phyloP scores from a whole-genome alignment of 2,329 filamentous ascomycete genomes.

The Pezicula carpinea region DNA sequence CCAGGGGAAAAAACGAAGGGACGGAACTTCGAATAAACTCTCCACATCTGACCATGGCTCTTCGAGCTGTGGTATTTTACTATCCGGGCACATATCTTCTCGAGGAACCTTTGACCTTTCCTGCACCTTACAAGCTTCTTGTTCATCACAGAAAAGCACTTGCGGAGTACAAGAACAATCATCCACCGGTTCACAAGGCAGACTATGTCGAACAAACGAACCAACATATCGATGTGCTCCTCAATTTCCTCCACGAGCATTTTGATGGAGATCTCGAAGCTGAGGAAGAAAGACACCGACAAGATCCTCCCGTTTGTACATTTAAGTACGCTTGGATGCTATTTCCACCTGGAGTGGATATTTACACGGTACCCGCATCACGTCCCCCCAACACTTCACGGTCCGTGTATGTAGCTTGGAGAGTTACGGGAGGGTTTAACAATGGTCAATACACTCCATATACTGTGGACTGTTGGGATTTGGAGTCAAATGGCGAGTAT shows the following conservation, averaged over 20 bases:
- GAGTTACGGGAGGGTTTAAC: too few species aligned
- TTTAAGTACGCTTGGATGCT: slow-evolving; percentile 13
- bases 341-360: slow-evolving; percentile 11
- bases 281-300: slow-evolving; percentile 7
- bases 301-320: slow-evolving; percentile 22
- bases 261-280: slow-evolving; percentile 4
- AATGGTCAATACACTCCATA: too few species aligned
- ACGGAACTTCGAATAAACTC: too few species aligned
- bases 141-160: slow-evolving; percentile 16
- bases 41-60: too few species aligned
- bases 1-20: too few species aligned
- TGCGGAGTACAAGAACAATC: slow-evolving; percentile 23
- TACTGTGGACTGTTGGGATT: slow-evolving; percentile 10
- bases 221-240: slow-evolving; percentile 11
- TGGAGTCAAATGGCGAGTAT: slow-evolving; percentile 18
- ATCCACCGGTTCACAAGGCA: slow-evolving; percentile 35
- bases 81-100: too few species aligned
- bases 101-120: slow-evolving; percentile 1
- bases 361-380: neutral
- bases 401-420: too few species aligned
- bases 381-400: too few species aligned
- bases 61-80: too few species aligned
- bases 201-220: slow-evolving; percentile 31
- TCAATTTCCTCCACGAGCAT: slow-evolving; percentile 8
- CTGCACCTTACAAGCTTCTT: slow-evolving; percentile 33